Evolutionary conservation across 2,329 filamentous ascomycete genomes (phyloP).

Genomic region (Talaromyces islandicus): DNA sequence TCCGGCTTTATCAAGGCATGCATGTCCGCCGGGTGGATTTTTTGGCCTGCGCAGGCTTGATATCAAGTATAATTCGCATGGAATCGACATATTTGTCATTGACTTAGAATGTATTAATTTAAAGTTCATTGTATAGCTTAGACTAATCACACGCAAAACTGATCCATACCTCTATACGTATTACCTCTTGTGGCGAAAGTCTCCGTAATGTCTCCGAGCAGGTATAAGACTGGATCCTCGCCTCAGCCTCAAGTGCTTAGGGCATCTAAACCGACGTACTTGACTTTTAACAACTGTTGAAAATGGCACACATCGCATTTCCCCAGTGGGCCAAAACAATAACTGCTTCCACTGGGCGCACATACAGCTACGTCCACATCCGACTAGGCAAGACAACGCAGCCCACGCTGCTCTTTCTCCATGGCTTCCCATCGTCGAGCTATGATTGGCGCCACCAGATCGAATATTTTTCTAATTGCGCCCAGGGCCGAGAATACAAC

Average conservation of each 20-base stretch:
- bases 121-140: not conserved
- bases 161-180: not conserved
- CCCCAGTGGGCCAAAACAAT: not conserved
- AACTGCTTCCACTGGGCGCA: not conserved
- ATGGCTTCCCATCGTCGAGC: slow-evolving; percentile 45
- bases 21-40: slow-evolving; percentile 31
- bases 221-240: not conserved
- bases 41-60: slow-evolving; percentile 24
- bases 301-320: not conserved
- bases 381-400: slow-evolving; percentile 10
- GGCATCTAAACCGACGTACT: not conserved
- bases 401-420: slow-evolving; percentile 42
- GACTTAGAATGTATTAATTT: not conserved
- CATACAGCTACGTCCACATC: slow-evolving; percentile 25
- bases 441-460: slow-evolving; percentile 42
- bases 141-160: not conserved
- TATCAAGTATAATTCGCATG: not conserved
- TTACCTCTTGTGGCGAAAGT: not conserved
- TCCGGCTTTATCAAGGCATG: slow-evolving; percentile 35
- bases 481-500: slow-evolving; percentile 28
- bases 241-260: not conserved
- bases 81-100: not conserved
- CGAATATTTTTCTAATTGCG: slow-evolving; percentile 24
- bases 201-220: not conserved
- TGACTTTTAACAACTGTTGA: not conserved